Evolutionary conservation across 352 stramenopile species (phyloP).

Genomic region (Thraustotheca clavata): DNA sequence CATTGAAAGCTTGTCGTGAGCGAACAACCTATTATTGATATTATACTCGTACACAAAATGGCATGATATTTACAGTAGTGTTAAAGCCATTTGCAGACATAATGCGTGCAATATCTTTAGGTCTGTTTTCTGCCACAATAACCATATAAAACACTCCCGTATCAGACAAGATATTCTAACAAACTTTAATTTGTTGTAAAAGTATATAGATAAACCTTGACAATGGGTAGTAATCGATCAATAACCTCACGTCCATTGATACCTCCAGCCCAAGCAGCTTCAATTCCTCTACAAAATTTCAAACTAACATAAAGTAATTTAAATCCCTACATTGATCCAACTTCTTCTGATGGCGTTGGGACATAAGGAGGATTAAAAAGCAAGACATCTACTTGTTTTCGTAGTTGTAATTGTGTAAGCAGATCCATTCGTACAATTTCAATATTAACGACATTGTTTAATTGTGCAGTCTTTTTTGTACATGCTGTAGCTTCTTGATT

Average conservation of each 20-base stretch:
- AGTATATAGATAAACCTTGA: slow-evolving; percentile 45
- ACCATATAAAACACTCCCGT: slow-evolving; percentile 95
- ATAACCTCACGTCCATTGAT: slow-evolving; percentile 91
- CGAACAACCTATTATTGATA: slow-evolving; percentile 40
- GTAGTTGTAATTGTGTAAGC: slow-evolving; percentile 42
- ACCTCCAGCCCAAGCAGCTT: slow-evolving; percentile 94
- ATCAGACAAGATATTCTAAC: slow-evolving; percentile 56
- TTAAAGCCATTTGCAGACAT: slow-evolving; percentile 54
- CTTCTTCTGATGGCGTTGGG: slow-evolving; percentile 93
- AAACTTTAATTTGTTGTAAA: not conserved
- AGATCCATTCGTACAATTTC: slow-evolving; percentile 86
- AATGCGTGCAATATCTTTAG: slow-evolving; percentile 85
- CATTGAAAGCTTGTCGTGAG: slow-evolving; percentile 60
- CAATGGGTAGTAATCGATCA: slow-evolving; percentile 89
- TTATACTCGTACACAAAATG: slow-evolving; percentile 6
- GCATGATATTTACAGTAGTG: slow-evolving; percentile 43
- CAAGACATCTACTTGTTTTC: slow-evolving; percentile 86
- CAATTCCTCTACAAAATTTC: slow-evolving; percentile 71
- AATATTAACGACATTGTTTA: slow-evolving; percentile 68
- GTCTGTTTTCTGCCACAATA: slow-evolving; percentile 96
- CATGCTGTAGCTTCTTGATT: slow-evolving; percentile 85
- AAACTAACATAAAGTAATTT: not conserved
- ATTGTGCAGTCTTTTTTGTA: slow-evolving; percentile 68
- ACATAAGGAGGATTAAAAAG: slow-evolving; percentile 99
- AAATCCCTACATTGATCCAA: slow-evolving; percentile 72